Evolutionary conservation across 202 grass and related monocot species (phyloP).

Genomic region (Carex sylvatica): DNA sequence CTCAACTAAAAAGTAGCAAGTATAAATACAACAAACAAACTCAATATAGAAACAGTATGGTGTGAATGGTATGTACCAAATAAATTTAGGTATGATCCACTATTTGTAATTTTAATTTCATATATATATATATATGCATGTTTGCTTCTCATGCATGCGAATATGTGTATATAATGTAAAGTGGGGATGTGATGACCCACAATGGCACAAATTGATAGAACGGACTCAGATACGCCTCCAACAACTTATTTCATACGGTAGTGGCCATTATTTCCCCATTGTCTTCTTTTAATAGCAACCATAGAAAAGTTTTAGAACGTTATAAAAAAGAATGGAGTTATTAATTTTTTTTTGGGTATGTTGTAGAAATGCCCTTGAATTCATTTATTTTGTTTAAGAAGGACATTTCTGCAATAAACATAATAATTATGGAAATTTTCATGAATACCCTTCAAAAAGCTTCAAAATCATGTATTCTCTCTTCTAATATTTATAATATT

Average conservation of each 20-base stretch:
- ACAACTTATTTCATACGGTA: constrained; percentile 39
- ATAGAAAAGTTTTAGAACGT: constrained; percentile 10
- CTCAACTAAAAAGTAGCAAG: background rate
- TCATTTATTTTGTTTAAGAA: background rate
- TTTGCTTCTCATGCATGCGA: background rate
- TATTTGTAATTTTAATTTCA: background rate
- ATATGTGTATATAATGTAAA: background rate
- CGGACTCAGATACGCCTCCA: constrained; percentile 36
- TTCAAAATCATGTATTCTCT: too few relatives aligned
- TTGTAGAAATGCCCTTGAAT: background rate
- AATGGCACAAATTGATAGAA: constrained; percentile 27
- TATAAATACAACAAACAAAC: background rate
- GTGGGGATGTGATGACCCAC: constrained; percentile 28
- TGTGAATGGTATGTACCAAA: constrained; percentile 15
- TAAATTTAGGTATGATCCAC: constrained; percentile 28
- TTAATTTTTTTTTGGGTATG: constrained; percentile 25
- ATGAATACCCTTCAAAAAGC: too few relatives aligned
- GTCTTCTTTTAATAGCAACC: background rate
- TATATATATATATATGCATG: background rate
- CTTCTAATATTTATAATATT: too few relatives aligned
- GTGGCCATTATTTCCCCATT: constrained; percentile 33
- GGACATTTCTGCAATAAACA: background rate
- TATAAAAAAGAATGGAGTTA: background rate
- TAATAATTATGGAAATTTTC: background rate
- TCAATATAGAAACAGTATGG: background rate